A percentile compares a stretch with the other conserved stretches of the same genome.
phyloP scores from a whole-genome alignment of 2,329 filamentous ascomycete species.

The Chrysosphaeria jannelii region DNA sequence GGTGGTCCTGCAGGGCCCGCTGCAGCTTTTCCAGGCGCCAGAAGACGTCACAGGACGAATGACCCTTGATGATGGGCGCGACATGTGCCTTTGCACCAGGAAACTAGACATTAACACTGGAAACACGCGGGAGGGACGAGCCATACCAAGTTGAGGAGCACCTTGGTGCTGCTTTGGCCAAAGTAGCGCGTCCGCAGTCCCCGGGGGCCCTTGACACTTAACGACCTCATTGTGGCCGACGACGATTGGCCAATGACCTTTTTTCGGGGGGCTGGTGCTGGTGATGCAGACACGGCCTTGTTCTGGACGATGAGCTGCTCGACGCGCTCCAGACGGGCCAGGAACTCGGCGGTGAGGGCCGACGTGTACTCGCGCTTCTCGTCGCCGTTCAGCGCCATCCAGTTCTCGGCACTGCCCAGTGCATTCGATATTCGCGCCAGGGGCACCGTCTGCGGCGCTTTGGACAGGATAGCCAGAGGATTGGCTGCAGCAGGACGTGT shows the following conservation, averaged over 20 bases:
- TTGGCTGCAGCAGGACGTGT: background rate
- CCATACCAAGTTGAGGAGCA: slow-evolving; percentile 21
- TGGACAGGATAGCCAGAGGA: background rate
- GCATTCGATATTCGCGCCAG: slow-evolving; percentile 2
- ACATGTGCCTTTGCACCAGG: slow-evolving; percentile 22
- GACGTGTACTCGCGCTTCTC: slow-evolving; percentile 4
- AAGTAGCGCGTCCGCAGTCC: slow-evolving; percentile 18
- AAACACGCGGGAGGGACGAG: background rate
- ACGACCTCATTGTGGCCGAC: slow-evolving; percentile 15
- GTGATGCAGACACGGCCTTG: background rate
- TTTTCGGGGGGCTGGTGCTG: background rate
- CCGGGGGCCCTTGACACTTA: slow-evolving; percentile 18
- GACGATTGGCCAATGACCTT: slow-evolving; percentile 3
- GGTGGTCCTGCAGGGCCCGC: slow-evolving; percentile 16
- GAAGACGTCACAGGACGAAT: slow-evolving; percentile 14
- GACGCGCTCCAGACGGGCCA: slow-evolving; percentile 19
- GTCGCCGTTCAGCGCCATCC: slow-evolving; percentile 6
- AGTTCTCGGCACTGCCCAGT: slow-evolving; percentile 1
- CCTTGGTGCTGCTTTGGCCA: slow-evolving; percentile 20
- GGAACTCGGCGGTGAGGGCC: slow-evolving; percentile 15
- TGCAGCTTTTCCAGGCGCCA: slow-evolving; percentile 16
- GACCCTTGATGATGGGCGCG: slow-evolving; percentile 12
- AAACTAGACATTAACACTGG: slow-evolving; percentile 14
- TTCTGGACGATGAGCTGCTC: slow-evolving; percentile 16
- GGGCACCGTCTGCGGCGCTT: too few relatives aligned